A percentile compares a stretch with the other conserved stretches of the same genome.
Evolutionary conservation across 2,329 filamentous ascomycete genomes (phyloP).

Genomic region (Zasmidium cellare): DNA sequence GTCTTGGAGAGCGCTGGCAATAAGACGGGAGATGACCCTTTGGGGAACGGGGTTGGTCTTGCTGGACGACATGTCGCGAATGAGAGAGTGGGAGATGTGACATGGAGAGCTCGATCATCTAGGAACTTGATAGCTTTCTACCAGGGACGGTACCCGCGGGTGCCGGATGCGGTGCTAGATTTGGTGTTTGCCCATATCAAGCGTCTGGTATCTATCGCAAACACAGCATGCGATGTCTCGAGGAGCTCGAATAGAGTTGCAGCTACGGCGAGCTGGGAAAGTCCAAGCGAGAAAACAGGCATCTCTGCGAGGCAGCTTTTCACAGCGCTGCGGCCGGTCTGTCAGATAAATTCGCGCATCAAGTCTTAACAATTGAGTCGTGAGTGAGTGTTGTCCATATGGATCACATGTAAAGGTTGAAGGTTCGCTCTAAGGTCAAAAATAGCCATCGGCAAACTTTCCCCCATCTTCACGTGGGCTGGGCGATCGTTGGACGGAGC

Average conservation of each 20-base stretch:
- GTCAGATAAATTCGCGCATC: too few relatives aligned
- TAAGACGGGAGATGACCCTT: conserved; percentile 11
- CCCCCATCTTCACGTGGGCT: not conserved
- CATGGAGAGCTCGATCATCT: not conserved
- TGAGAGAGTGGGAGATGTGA: not conserved
- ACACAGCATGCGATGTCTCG: not conserved
- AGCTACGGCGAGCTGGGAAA: not conserved
- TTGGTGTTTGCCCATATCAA: not conserved
- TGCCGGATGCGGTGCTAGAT: not conserved
- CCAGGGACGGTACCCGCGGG: not conserved
- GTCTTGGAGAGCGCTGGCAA: conserved; percentile 15
- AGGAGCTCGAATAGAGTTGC: not conserved
- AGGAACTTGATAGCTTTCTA: not conserved
- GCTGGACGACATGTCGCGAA: not conserved
- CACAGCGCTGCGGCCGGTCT: too few relatives aligned
- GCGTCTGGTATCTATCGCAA: not conserved
- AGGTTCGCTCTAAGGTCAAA: not conserved
- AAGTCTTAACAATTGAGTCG: too few relatives aligned
- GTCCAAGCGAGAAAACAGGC: not conserved
- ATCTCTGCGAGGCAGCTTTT: too few relatives aligned
- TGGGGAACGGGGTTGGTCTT: not conserved
- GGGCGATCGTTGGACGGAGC: not conserved
- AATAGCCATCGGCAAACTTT: not conserved
- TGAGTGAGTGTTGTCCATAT: too few relatives aligned
- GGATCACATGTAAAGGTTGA: not conserved